Conservation (phyloP, 1,284 basidiomycete species). For the Rhodotorula sp. region DNA sequence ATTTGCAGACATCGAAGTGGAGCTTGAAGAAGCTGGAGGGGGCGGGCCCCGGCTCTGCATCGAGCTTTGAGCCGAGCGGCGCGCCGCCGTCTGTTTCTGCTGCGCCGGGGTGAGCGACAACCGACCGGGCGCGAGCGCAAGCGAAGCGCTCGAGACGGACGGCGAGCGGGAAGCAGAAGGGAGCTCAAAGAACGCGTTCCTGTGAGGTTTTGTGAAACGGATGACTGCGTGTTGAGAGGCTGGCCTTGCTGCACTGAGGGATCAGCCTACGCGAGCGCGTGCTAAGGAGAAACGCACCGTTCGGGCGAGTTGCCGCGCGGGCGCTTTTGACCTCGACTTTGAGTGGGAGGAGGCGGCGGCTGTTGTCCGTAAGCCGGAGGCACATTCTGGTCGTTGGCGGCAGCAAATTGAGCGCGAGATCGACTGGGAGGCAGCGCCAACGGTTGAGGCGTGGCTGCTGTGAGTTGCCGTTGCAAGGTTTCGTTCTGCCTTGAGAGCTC, state of each 20-base stretch:
- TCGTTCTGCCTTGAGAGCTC: constrained; percentile 12
- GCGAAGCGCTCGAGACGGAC: neutral
- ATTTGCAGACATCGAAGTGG: neutral
- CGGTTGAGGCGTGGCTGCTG: neutral
- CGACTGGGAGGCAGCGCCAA: neutral
- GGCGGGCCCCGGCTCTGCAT: neutral
- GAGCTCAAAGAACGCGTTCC: neutral
- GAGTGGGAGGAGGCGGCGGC: neutral
- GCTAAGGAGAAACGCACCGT: neutral
- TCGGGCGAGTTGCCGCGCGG: neutral
- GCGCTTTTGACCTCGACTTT: neutral
- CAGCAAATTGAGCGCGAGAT: neutral
- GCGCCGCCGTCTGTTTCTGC: neutral
- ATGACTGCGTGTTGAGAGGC: too few relatives aligned
- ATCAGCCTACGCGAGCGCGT: neutral
- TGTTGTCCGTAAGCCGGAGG: neutral
- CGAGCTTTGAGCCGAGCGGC: neutral
- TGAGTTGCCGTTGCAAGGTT: constrained; percentile 7
- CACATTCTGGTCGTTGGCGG: neutral
- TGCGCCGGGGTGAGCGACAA: constrained; percentile 17
- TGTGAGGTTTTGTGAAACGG: neutral
- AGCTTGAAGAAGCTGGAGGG: neutral
- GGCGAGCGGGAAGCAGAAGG: neutral
- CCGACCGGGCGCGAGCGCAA: constrained; percentile 30
- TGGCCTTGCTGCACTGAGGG: too few relatives aligned